These are phyloP conservation scores for Pilatotrama ljubarskyi DNA, from an alignment of 768 basidiomycete genomes.

Conservation along the genomic window DNA sequence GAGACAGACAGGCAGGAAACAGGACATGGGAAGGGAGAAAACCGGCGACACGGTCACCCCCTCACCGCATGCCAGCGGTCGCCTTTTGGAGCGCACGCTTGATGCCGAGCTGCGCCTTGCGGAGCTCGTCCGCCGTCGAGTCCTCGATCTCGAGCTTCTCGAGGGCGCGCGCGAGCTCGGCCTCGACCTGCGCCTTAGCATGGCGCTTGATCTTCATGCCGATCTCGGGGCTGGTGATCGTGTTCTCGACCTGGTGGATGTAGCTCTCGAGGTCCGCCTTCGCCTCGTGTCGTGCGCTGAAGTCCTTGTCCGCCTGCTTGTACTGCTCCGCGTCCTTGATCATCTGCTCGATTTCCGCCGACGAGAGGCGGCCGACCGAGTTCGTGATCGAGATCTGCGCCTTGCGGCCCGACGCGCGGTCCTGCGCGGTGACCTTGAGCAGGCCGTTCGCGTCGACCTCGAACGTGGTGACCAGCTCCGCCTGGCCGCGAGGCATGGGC, in stretches of 20 bases:
- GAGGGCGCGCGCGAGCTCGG: constrained; percentile 95
- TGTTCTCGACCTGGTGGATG: constrained; percentile 94
- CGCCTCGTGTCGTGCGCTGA: constrained; percentile 96
- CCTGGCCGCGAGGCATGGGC: constrained; percentile 99
- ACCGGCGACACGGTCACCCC: not conserved
- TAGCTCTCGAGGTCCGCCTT: constrained; percentile 98
- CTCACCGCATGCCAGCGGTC: constrained; percentile 82
- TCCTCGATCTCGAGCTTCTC: constrained; percentile 99
- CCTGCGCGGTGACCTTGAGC: constrained; percentile 97
- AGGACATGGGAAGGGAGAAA: not conserved
- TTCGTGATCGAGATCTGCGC: constrained; percentile 80
- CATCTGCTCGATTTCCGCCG: constrained; percentile 99
- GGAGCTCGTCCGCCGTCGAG: constrained; percentile 89
- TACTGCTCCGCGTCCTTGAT: constrained; percentile 99
- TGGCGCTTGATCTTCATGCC: constrained; percentile 99
- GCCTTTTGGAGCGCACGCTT: constrained; percentile 99
- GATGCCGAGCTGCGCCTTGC: constrained; percentile 92
- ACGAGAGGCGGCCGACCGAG: constrained; percentile 97
- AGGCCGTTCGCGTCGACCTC: constrained; percentile 99
- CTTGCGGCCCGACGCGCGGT: constrained; percentile 98
- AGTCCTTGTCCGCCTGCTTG: constrained; percentile 97
- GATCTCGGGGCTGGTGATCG: constrained; percentile 94
- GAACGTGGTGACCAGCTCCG: constrained; percentile 98
- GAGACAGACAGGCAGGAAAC: not conserved
- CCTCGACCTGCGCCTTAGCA: constrained; percentile 91